Percentiles rank a stretch among this genome's conserved stretches.
Conservation (phyloP, 2,329 filamentous ascomycete genomes). For the Botrytis tulipae region DNA sequence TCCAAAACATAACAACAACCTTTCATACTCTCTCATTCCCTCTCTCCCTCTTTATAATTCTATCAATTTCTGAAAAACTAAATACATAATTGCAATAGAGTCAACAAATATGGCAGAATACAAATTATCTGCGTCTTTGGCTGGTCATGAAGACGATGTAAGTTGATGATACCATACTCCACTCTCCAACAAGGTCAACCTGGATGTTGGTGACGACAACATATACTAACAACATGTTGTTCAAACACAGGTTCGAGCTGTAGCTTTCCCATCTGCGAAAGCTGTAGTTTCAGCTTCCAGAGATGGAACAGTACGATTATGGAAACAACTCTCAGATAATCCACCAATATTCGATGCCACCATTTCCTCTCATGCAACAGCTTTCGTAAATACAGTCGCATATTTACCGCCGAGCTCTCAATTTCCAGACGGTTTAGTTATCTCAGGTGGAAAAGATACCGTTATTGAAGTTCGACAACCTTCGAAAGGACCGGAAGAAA, state of each 20-base stretch:
- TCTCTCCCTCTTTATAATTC: conserved; percentile 4
- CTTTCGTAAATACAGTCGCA: conserved; percentile 84
- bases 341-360: conserved; percentile 73
- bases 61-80: not conserved
- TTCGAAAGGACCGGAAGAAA: conserved; percentile 62
- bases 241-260: conserved; percentile 71
- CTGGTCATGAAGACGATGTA: conserved; percentile 93
- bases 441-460: conserved; percentile 87
- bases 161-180: conserved; percentile 37
- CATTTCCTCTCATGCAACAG: conserved; percentile 75
- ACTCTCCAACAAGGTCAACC: conserved; percentile 21
- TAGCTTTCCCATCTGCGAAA: conserved; percentile 72
- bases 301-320: conserved; percentile 85
- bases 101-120: conserved; percentile 67
- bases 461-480: conserved; percentile 87
- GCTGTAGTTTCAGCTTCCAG: conserved; percentile 81
- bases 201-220: not conserved
- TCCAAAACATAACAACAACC: not conserved
- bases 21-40: not conserved
- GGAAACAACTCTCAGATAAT: conserved; percentile 65
- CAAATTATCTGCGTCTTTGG: conserved; percentile 87
- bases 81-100: not conserved
- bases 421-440: conserved; percentile 71
- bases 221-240: not conserved
- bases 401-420: conserved; percentile 69